Base-by-base conservation (phyloP, 2,329 filamentous ascomycete genomes). In the Orbilia javanica region DNA sequence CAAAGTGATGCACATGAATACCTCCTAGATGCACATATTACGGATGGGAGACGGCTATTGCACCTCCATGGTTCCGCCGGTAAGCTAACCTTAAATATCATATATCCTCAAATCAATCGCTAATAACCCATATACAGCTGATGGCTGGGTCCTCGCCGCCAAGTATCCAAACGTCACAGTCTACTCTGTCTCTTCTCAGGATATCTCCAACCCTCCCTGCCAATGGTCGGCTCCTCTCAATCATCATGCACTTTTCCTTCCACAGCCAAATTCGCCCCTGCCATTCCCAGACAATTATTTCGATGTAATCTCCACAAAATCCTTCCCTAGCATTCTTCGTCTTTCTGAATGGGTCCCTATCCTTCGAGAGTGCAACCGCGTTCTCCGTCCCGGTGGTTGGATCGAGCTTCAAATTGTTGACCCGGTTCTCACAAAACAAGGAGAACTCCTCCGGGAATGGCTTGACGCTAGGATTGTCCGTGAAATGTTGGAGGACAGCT, bases 271-370 rank as follows among this genome's bases (percentile, higher is more conserved):
- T 20, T 73, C 74, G 13, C 75, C 75, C 36, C 55, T 80, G 5
- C 79, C 79, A 5, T 80, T 80, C 55, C 79, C 79, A 20, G 74
- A 80, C 34, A 79, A 79, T 27, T 72, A 78, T 62, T 80, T 80
- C 25, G 79, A 80, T 39, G 79, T 79, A 20, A 79, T 80, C 44
- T 74, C 74, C 11, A 77, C 73, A 7, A 70, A 73, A 48, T 65
- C 73, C 7, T 80, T 80, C 52, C 67, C 73, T 13, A 66, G 72
- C n/a, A 70, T 79, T 13, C 48, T 80, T 13, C 74, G 71, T n/a
- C 48, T 55, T 15, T 72, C 74, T 8, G 67, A 69, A 55, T 80
- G 79, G 79, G 42, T 71, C 6, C 67, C 73, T 15, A 64, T 79
- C 11, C 48, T 80, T 3, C 65, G 65, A 25, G 79, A 80, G 55